phyloP scores from a whole-genome alignment of 331 rosid genomes.

The Spiraea crenata region DNA sequence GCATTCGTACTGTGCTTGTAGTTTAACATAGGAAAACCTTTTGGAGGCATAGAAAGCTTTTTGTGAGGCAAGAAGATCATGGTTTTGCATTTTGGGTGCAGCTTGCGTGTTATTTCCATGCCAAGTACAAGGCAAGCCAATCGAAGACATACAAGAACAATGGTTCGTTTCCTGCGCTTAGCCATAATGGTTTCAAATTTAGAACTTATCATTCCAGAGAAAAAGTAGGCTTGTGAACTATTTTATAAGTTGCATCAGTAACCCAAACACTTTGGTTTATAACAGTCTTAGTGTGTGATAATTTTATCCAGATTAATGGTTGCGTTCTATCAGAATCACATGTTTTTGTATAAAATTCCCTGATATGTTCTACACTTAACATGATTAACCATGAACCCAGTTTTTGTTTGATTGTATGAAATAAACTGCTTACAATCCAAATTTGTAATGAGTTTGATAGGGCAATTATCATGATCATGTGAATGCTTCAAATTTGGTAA shows the following conservation, averaged over 20 bases:
- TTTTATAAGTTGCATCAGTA: neutral
- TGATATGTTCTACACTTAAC: no score
- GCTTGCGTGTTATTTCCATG: constrained; percentile 72
- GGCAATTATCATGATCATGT: neutral
- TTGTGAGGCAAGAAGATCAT: neutral
- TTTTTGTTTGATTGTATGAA: no score
- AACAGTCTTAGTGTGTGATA: neutral
- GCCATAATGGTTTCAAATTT: neutral
- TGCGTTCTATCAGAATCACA: no score
- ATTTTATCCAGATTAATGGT: neutral
- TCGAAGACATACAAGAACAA: constrained; percentile 65
- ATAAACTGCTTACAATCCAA: neutral
- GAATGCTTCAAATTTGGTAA: neutral
- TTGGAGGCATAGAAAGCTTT: neutral
- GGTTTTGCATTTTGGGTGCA: constrained; percentile 38
- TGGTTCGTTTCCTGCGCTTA: constrained; percentile 34
- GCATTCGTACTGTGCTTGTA: neutral
- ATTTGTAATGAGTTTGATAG: neutral
- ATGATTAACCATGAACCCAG: neutral
- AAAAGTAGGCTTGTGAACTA: no score
- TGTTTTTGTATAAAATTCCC: no score
- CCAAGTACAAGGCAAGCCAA: constrained; percentile 57
- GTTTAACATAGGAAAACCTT: neutral
- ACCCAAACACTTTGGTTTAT: neutral
- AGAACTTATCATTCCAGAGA: no score